Conservation (phyloP, 371 early-diverging fungal genomes). For the Batrachochytrium dendrobatidis region DNA sequence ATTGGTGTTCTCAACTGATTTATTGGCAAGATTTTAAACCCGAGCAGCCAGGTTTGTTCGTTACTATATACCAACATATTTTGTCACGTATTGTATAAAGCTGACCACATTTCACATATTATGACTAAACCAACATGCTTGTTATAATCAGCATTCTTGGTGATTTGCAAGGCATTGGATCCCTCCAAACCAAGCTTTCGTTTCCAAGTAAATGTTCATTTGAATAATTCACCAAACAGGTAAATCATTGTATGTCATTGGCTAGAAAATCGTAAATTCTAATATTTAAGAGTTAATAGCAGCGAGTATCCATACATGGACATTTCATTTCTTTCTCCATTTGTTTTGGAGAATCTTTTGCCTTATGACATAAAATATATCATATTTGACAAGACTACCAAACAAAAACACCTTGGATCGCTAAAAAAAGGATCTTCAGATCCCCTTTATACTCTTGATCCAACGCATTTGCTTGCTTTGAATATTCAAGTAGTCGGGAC, state of each 20-base stretch:
- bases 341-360: conserved; percentile 91
- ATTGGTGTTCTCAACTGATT: conserved; percentile 62
- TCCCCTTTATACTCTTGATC: conserved; percentile 79
- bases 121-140: no score
- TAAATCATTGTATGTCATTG: no score
- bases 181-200: conserved; percentile 58
- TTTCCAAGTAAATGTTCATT: conserved; percentile 57
- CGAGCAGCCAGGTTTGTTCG: conserved; percentile 9
- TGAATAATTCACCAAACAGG: conserved; percentile 3
- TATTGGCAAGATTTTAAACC: conserved; percentile 62
- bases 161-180: conserved; percentile 47
- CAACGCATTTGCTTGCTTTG: conserved; percentile 70
- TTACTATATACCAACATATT: conserved; percentile 4
- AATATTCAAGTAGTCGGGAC: conserved; percentile 69
- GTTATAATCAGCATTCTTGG: conserved; percentile 28
- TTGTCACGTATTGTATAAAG: neutral
- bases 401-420: conserved; percentile 56
- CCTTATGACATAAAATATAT: conserved; percentile 78
- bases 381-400: conserved; percentile 66
- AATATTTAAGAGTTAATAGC: no score
- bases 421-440: conserved; percentile 65
- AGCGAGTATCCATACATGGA: conserved; percentile 71
- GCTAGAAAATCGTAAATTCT: no score
- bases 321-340: conserved; percentile 77
- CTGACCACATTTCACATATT: no score